Evolutionary conservation across 805 yeast species (phyloP), one percentile per base, ranked within the genome.

Genomic region (Candida silvatica): DNA sequence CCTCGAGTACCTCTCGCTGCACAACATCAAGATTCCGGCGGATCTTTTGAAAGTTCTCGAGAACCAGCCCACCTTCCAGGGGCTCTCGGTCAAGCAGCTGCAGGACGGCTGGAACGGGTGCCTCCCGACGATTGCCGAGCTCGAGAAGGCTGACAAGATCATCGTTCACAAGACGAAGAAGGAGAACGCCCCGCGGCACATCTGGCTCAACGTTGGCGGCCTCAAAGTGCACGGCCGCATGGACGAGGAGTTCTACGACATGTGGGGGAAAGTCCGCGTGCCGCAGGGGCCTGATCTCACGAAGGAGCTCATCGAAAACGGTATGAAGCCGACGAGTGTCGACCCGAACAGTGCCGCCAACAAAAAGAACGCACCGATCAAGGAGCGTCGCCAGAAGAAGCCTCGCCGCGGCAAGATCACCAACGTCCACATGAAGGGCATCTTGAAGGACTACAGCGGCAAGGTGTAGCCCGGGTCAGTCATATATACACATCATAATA

Each of bases 41-140:
- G 95, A 85, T 43, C 64, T 92, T 41, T 54, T 92, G 38, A 68
- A 74, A 38, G 80, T 78, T 46, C 67, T 92, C 41, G 70, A 87
- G 47, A 66, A 76, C 17, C 96, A 87, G 59, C 77, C 82, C 2
- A 84, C 95, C 2, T 88, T 85, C 56, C 83, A 79, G 52, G 97
- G 98, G 2, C 70, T 80, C 2, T 65, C 87, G 0, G 95, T 90
- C 20, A 84, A 81, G 47, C 70, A 67, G 36, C 58, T 77, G 33
- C 77, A 77, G 48, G 96, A 86, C 51, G 98, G 98, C 17, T 92
- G 99, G 99, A 73, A 83, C 35, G 90, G 87, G 12, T 90, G 96
- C 55, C 58, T 80, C 26, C 77, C 74, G 4, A 80, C 92, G 0
- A 77, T 92, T 18, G 77, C 78, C 32, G 79, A 81, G 46, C 63